These are phyloP conservation scores for Exophiala sp. DNA, from an alignment of 2,329 filamentous ascomycete genomes.

Conservation along the genomic window DNA sequence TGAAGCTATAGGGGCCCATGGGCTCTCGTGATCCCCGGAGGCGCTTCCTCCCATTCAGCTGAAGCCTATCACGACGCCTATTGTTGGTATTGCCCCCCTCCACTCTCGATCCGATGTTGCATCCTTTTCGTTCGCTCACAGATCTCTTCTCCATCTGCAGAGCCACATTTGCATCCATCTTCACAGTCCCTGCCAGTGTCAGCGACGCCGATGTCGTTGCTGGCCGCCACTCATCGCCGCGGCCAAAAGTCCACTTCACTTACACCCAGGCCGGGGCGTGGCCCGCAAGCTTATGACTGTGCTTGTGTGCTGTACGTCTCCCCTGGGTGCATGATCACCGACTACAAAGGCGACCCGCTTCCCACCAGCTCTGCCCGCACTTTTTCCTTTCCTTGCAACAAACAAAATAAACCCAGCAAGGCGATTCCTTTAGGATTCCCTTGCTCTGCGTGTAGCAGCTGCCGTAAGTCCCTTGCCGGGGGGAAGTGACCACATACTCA, in stretches of 20 bases:
- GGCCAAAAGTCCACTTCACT: not conserved
- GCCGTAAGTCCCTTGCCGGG: not conserved
- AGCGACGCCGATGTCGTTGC: not conserved
- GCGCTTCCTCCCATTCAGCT: not conserved
- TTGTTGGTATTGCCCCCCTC: not conserved
- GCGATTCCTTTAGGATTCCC: not conserved
- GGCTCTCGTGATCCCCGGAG: not conserved
- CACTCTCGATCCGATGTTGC: not conserved
- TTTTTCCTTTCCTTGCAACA: not conserved
- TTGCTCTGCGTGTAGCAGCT: not conserved
- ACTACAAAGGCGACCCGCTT: slow-evolving; percentile 17
- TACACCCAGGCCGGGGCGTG: not conserved
- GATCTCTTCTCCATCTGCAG: slow-evolving; percentile 13
- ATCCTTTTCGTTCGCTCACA: not conserved
- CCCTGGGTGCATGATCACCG: no score
- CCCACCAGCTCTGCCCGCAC: slow-evolving; percentile 4
- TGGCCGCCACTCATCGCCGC: not conserved
- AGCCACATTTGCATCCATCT: not conserved
- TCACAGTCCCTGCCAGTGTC: not conserved
- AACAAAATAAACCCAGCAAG: not conserved
- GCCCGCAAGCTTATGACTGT: no score
- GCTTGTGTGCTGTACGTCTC: no score
- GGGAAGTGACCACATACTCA: not conserved
- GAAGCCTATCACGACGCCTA: slow-evolving; percentile 1
- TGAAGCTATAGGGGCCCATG: not conserved